phyloP scores from a whole-genome alignment of 176 grass and related monocot genomes.

The Rhipidocladum racemiflorum region DNA sequence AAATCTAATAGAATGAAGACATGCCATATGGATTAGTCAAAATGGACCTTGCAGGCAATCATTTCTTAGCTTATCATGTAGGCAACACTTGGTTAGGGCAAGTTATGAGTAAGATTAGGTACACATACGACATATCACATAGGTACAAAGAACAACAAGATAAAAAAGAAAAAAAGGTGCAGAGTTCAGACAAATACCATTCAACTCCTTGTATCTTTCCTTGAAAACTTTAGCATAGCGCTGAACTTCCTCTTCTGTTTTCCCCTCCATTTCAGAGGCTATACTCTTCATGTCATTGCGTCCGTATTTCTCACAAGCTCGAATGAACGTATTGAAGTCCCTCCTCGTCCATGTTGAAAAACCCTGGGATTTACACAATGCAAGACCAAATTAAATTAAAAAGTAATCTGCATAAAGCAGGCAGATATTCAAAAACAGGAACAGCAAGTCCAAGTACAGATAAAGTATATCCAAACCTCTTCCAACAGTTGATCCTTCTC shows the following conservation, averaged over 20 bases:
- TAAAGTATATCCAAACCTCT: slow-evolving; percentile 44
- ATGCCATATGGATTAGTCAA: slow-evolving; percentile 21
- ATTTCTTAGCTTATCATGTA: not conserved
- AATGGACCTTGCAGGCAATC: not conserved
- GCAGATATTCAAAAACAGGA: not conserved
- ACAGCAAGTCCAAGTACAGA: slow-evolving; percentile 11
- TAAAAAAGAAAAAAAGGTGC: not conserved
- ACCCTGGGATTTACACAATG: slow-evolving; percentile 41
- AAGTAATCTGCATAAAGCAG: slow-evolving; percentile 6
- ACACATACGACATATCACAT: not conserved
- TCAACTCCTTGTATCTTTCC: slow-evolving; percentile 76
- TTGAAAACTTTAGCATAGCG: slow-evolving; percentile 64
- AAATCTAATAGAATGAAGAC: slow-evolving; percentile 41
- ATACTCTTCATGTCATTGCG: slow-evolving; percentile 67
- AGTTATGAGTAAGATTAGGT: slow-evolving; percentile 1
- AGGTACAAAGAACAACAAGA: not conserved
- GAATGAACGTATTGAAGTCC: slow-evolving; percentile 78
- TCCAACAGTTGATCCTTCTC: slow-evolving; percentile 64
- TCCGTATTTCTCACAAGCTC: slow-evolving; percentile 85
- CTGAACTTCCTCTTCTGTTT: slow-evolving; percentile 68
- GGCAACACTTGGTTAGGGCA: slow-evolving; percentile 7
- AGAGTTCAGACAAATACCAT: slow-evolving; percentile 39
- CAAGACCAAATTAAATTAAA: slow-evolving; percentile 4
- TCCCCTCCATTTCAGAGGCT: slow-evolving; percentile 77
- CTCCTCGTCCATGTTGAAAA: slow-evolving; percentile 80